Percentiles rank a stretch among this genome's conserved stretches.
These are phyloP conservation scores for Saccharomyces mikatae DNA, from an alignment of 805 yeast species.

Conservation along the genomic window DNA sequence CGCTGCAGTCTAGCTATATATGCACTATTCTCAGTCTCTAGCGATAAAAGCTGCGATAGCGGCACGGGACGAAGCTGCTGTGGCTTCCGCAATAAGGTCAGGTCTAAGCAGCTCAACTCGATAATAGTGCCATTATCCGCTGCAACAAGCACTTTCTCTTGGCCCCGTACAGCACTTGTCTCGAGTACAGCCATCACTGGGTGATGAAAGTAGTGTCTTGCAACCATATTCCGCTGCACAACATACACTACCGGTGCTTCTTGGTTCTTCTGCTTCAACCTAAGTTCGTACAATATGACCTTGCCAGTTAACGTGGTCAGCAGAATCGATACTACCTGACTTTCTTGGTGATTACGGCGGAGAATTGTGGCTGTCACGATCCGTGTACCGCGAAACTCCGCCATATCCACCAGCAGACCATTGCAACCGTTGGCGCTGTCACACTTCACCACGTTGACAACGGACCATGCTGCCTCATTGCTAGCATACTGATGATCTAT, in stretches of 20 bases:
- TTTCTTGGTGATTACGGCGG: conserved; percentile 5
- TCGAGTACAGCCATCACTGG: conserved; percentile 11
- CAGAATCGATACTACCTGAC: conserved; percentile 12
- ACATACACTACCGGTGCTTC: not conserved
- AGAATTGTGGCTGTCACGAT: conserved; percentile 13
- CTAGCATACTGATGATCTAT: not conserved
- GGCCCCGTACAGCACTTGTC: conserved; percentile 1
- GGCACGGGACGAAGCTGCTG: not conserved
- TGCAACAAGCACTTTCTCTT: conserved; percentile 6
- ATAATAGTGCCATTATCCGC: conserved; percentile 14
- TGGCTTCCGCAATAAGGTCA: conserved; percentile 5
- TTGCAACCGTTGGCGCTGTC: conserved; percentile 4
- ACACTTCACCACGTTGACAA: conserved; percentile 9
- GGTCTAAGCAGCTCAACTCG: conserved; percentile 15
- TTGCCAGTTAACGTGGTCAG: conserved; percentile 19
- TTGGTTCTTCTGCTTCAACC: conserved; percentile 4
- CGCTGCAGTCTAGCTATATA: conserved; percentile 8
- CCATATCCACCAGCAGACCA: conserved; percentile 13
- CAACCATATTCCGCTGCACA: conserved; percentile 13
- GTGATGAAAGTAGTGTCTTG: conserved; percentile 15
- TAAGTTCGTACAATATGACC: conserved; percentile 18
- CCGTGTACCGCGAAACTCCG: conserved; percentile 18
- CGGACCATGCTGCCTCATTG: conserved; percentile 6
- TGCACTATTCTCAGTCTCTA: not conserved
- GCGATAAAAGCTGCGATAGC: not conserved